phyloP scores from a whole-genome alignment of 2,329 filamentous ascomycete species.

The Beauveria scarabaeidicola region DNA sequence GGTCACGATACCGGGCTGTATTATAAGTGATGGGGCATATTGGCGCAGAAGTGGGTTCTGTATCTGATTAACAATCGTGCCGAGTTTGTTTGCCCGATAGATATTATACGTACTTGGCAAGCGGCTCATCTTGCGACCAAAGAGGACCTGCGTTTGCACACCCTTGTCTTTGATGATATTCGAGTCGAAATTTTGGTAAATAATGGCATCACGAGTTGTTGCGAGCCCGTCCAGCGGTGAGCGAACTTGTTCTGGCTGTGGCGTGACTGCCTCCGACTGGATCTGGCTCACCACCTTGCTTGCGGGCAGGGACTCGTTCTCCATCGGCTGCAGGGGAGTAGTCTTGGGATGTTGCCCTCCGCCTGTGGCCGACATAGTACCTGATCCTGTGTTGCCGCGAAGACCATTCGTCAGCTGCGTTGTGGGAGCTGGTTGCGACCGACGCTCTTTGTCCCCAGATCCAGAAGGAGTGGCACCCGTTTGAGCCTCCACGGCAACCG shows the following conservation, averaged over 20 bases:
- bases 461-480: background rate
- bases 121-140: constrained; percentile 50
- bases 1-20: constrained; percentile 76
- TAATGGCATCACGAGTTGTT: constrained; percentile 50
- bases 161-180: constrained; percentile 46
- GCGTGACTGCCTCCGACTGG: constrained; percentile 13
- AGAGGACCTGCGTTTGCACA: constrained; percentile 50
- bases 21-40: constrained; percentile 78
- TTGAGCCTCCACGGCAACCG: background rate
- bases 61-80: background rate
- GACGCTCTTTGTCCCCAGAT: background rate
- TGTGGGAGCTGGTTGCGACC: background rate
- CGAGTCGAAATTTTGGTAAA: constrained; percentile 52
- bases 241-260: constrained; percentile 15
- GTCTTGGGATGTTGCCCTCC: background rate
- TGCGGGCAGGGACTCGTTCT: background rate
- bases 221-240: constrained; percentile 19
- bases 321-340: background rate
- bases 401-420: background rate
- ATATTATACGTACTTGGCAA: constrained; percentile 39
- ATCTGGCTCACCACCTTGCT: constrained; percentile 10
- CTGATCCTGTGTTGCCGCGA: background rate
- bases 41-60: constrained; percentile 42
- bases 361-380: background rate
- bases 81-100: background rate